These are phyloP conservation scores for Phytophthora pinifolia DNA, from an alignment of 352 stramenopile genomes.

Conservation along the genomic window DNA sequence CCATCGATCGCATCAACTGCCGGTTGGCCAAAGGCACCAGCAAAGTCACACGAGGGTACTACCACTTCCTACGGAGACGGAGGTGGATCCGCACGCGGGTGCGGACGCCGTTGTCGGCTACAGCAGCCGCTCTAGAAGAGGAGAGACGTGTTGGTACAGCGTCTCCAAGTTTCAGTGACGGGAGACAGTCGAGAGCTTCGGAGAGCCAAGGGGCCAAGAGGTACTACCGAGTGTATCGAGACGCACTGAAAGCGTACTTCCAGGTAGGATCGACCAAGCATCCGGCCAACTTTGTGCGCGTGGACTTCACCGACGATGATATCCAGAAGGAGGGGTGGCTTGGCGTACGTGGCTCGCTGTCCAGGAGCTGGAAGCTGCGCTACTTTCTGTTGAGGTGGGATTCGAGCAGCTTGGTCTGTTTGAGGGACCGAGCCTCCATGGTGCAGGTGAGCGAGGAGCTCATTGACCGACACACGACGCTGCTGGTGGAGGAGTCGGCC, in stretches of 20 bases:
- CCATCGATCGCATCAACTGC: slow-evolving; percentile 81
- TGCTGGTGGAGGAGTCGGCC: slow-evolving; percentile 56
- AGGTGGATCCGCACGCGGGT: slow-evolving; percentile 83
- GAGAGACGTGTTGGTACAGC: not conserved
- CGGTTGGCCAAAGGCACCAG: slow-evolving; percentile 74
- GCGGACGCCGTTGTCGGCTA: slow-evolving; percentile 40
- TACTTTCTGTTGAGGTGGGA: slow-evolving; percentile 79
- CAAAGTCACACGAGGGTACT: slow-evolving; percentile 73
- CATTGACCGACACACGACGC: slow-evolving; percentile 78
- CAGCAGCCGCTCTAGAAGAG: slow-evolving; percentile 1
- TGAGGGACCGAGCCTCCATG: slow-evolving; percentile 72
- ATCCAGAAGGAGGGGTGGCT: slow-evolving; percentile 83
- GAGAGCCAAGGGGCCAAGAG: slow-evolving; percentile 14
- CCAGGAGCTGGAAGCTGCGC: slow-evolving; percentile 80
- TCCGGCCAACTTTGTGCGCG: slow-evolving; percentile 46
- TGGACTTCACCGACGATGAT: slow-evolving; percentile 71
- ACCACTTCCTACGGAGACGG: slow-evolving; percentile 75
- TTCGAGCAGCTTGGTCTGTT: slow-evolving; percentile 72
- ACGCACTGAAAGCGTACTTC: slow-evolving; percentile 68
- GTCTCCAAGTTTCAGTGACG: slow-evolving; percentile 3
- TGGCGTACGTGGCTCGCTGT: slow-evolving; percentile 62
- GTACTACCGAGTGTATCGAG: slow-evolving; percentile 73
- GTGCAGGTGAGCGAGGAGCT: slow-evolving; percentile 66
- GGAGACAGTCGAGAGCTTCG: slow-evolving; percentile 3
- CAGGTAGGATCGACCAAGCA: slow-evolving; percentile 43